Base-by-base conservation (phyloP, 305 asterid species). In the Coffea humblotiana region DNA sequence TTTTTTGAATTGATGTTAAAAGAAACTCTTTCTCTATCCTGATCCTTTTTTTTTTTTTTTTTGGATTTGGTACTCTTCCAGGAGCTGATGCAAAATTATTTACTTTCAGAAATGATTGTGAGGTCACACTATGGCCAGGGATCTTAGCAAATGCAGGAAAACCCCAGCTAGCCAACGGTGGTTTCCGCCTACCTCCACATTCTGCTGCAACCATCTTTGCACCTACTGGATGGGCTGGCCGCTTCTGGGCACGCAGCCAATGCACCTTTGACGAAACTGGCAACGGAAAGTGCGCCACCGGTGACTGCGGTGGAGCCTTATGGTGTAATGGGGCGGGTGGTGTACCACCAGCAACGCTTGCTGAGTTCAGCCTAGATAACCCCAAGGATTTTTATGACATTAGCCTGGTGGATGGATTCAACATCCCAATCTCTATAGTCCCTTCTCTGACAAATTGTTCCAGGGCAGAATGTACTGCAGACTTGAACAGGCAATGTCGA, bases 381-480 rank as follows among this genome's bases (percentile, higher is more conserved):
- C 89, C 89, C 0, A 11, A 35, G 60, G 90, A 88, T 75, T 89
- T 83, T 71, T 92, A 92, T 32, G 97, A 92, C 65, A 90, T 91
- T 49, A 92, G 94, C 88, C 89, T 90, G 5, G 94, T 92, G 2
- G 97, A 92, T 47, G 96, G 93, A 54, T 92, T 84, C 85, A 92
- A 92, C 78, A 10, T 91, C n/a, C 92, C 92, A 0, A 76, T 92
- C 21, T 87, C 96, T 12, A 58, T 92, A 13, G n/a, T 82, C 54
- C 92, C 94, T 23, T 79, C 79, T 0, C 91, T 86, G 47, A 69
- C 88, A 0, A 80, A 86, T 78, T 92, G 96, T 45, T 64, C 85
- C 0, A 74, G 84, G 9, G 90, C 88, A 27, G 77, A 74, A 18
- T 91, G 94, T 73, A 45, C 6, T 19, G 32, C 86, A 10, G 84